Evolutionary conservation across 768 basidiomycete species (phyloP).

Genomic region (Tricholoma sp.): DNA sequence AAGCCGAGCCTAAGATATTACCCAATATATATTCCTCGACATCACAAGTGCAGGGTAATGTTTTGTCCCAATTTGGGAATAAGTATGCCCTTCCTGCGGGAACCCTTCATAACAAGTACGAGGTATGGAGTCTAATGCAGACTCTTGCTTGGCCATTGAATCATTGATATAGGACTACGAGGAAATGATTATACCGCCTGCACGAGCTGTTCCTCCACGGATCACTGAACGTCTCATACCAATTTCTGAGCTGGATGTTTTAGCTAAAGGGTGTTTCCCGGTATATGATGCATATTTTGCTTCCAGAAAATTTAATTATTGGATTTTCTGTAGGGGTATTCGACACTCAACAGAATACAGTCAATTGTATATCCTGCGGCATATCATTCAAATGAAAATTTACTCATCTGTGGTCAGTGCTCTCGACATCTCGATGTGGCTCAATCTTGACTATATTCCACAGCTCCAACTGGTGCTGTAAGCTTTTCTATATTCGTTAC

Average conservation of each 20-base stretch:
- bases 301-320: not conserved
- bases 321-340: conserved; percentile 60
- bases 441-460: conserved; percentile 1
- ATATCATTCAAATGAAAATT: conserved; percentile 93
- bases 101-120: conserved; percentile 59
- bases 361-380: conserved; percentile 93
- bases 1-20: conserved; percentile 52
- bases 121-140: conserved; percentile 39
- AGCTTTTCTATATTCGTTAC: conserved; percentile 25
- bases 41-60: conserved; percentile 49
- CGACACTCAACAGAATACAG: conserved; percentile 86
- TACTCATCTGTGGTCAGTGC: conserved; percentile 80
- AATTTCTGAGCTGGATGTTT: conserved; percentile 66
- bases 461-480: conserved; percentile 97
- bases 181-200: conserved; percentile 87
- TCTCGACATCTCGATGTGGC: not conserved
- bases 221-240: conserved; percentile 64
- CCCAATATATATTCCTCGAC: conserved; percentile 89
- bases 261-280: conserved; percentile 80
- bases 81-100: conserved; percentile 82
- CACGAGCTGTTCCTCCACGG: conserved; percentile 70
- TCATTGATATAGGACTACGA: conserved; percentile 62
- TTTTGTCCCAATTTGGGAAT: conserved; percentile 67
- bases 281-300: conserved; percentile 31
- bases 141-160: not conserved